Conservation (phyloP, 2,329 filamentous ascomycete genomes). For the Celoporthe dispersa region DNA sequence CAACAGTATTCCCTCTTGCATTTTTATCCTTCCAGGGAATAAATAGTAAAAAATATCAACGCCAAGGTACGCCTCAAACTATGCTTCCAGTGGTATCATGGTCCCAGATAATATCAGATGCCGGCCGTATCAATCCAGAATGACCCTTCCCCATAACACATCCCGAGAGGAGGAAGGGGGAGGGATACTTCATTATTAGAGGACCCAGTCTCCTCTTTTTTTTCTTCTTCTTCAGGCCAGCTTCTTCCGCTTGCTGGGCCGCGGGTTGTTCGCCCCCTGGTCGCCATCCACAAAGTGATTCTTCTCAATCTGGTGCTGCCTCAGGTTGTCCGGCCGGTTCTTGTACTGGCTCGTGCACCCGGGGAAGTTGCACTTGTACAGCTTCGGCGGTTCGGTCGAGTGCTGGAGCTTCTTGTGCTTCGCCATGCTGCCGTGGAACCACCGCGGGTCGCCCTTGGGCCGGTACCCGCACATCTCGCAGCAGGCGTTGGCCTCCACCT, state of each 20-base stretch:
- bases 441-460: constrained; percentile 60
- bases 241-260: constrained; percentile 56
- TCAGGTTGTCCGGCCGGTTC: constrained; percentile 59
- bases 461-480: constrained; percentile 60
- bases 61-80: background rate
- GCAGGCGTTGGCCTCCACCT: constrained; percentile 49
- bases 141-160: background rate
- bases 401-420: constrained; percentile 63
- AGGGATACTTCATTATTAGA: background rate
- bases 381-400: constrained; percentile 51
- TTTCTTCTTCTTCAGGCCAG: constrained; percentile 26
- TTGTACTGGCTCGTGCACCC: constrained; percentile 60
- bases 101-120: background rate
- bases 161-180: background rate
- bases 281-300: constrained; percentile 56
- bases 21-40: background rate
- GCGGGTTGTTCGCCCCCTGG: constrained; percentile 36
- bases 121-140: background rate
- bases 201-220: background rate
- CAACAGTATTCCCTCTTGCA: background rate
- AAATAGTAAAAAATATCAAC: background rate
- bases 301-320: constrained; percentile 62
- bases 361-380: constrained; percentile 58
- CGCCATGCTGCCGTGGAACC: constrained; percentile 63
- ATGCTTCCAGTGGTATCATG: background rate